A percentile compares a stretch with the other conserved stretches of the same genome.
These are phyloP conservation scores for Fusarium subglutinans DNA, from an alignment of 2,329 filamentous ascomycete species.

Conservation along the genomic window DNA sequence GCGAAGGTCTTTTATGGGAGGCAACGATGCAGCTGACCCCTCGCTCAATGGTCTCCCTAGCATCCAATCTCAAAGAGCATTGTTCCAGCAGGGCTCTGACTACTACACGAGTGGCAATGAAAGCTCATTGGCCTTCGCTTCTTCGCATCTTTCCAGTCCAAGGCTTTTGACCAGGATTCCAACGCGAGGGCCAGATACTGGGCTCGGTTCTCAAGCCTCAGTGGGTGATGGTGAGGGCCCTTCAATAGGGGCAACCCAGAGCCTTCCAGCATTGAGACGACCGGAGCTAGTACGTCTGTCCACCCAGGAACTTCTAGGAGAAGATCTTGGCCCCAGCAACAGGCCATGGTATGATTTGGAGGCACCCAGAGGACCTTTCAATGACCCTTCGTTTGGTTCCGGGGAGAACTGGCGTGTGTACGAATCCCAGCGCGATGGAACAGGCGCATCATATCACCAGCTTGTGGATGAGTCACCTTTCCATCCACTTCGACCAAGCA, in stretches of 20 bases:
- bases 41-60: conserved; percentile 42
- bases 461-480: conserved; percentile 49
- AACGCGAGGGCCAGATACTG: conserved; percentile 9
- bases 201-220: background rate
- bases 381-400: conserved; percentile 48
- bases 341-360: conserved; percentile 41
- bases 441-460: conserved; percentile 47
- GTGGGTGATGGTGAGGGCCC: background rate
- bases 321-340: conserved; percentile 10
- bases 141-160: conserved; percentile 41
- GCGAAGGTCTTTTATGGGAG: conserved; percentile 41
- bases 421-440: conserved; percentile 38
- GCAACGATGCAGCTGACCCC: conserved; percentile 43
- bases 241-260: conserved; percentile 36
- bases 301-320: conserved; percentile 34
- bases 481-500: conserved; percentile 49
- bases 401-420: conserved; percentile 51
- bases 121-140: conserved; percentile 48
- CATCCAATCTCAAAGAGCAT: conserved; percentile 30
- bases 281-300: conserved; percentile 40
- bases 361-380: conserved; percentile 37
- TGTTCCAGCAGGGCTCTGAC: conserved; percentile 36
- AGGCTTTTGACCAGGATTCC: conserved; percentile 31
- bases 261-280: conserved; percentile 35
- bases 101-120: conserved; percentile 45